phyloP scores from a whole-genome alignment of 2,329 filamentous ascomycete species.

The Phaeosphaeriaceae sp. region DNA sequence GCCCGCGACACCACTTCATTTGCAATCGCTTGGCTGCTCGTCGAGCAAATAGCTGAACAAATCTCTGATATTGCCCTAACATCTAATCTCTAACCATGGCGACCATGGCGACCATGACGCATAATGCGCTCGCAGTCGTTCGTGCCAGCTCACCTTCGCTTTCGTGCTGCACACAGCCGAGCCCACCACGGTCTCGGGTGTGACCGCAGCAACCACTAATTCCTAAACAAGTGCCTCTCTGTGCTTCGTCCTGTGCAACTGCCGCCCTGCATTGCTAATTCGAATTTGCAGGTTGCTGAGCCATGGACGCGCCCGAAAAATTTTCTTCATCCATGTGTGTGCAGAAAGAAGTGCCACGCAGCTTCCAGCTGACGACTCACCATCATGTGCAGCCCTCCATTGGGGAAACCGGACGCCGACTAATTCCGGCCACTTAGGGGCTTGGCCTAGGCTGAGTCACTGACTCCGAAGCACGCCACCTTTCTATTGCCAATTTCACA shows the following conservation, averaged over 20 bases:
- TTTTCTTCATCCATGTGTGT: conserved; percentile 7
- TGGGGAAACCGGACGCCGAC: conserved; percentile 14
- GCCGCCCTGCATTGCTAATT: background rate
- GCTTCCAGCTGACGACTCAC: conserved; percentile 19
- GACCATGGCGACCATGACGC: conserved; percentile 31
- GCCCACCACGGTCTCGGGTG: background rate
- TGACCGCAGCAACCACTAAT: conserved; percentile 8
- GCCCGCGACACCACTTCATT: conserved; percentile 28
- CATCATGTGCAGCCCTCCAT: conserved; percentile 13
- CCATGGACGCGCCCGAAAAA: conserved; percentile 12
- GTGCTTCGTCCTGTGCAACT: background rate
- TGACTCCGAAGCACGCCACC: conserved; percentile 4
- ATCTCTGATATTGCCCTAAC: too few species aligned
- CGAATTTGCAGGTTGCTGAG: too few species aligned
- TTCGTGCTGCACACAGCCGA: background rate
- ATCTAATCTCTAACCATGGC: too few species aligned
- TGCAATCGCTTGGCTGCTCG: conserved; percentile 24
- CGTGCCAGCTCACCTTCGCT: conserved; percentile 15
- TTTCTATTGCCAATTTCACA: conserved; percentile 9
- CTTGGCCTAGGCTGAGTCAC: conserved; percentile 35
- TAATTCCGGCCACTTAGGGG: conserved; percentile 21
- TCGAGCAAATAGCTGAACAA: conserved; percentile 16
- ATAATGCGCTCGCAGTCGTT: conserved; percentile 23
- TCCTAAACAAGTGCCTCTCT: background rate
- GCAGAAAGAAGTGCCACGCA: conserved; percentile 27